phyloP scores from a whole-genome alignment of 2,329 filamentous ascomycete genomes.

The Ceratocystis harringtonii region DNA sequence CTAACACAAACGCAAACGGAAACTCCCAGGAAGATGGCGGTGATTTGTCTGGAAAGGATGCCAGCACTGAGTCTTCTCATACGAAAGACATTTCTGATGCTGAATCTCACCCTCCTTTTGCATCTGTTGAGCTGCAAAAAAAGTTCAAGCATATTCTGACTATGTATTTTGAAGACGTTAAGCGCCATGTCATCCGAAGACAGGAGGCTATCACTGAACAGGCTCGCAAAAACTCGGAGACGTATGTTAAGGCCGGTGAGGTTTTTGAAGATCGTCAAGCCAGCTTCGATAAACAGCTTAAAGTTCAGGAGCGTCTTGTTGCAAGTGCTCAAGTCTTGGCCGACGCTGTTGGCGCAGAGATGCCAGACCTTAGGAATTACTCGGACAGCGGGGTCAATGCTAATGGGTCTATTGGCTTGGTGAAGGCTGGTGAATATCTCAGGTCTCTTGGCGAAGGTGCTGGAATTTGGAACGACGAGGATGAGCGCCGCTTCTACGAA shows the following conservation, averaged over 20 bases:
- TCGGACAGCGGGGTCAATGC: conserved; percentile 51
- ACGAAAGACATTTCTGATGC: conserved; percentile 19
- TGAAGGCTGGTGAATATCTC: conserved; percentile 87
- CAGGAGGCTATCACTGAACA: conserved; percentile 79
- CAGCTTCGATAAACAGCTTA: conserved; percentile 87
- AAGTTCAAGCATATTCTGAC: conserved; percentile 74
- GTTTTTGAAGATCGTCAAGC: conserved; percentile 95
- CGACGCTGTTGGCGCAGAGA: conserved; percentile 74
- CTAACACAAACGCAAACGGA: conserved; percentile 35
- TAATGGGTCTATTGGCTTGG: conserved; percentile 72
- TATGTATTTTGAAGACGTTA: conserved; percentile 87
- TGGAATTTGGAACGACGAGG: conserved; percentile 97
- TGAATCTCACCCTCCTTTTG: conserved; percentile 56
- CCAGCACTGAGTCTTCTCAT: background rate
- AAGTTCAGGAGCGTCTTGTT: conserved; percentile 78
- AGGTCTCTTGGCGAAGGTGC: conserved; percentile 78
- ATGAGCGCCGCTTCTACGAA: conserved; percentile 95
- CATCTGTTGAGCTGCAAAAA: conserved; percentile 61
- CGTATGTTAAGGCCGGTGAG: conserved; percentile 95
- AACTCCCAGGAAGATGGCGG: conserved; percentile 11
- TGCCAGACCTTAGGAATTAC: conserved; percentile 82
- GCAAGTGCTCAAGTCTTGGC: conserved; percentile 83
- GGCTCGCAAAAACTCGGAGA: conserved; percentile 87
- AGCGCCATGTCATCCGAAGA: conserved; percentile 72
- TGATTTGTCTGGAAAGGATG: conserved; percentile 17